Base-by-base conservation (phyloP, 2,329 filamentous ascomycete genomes). In the Neospermospora avenae region DNA sequence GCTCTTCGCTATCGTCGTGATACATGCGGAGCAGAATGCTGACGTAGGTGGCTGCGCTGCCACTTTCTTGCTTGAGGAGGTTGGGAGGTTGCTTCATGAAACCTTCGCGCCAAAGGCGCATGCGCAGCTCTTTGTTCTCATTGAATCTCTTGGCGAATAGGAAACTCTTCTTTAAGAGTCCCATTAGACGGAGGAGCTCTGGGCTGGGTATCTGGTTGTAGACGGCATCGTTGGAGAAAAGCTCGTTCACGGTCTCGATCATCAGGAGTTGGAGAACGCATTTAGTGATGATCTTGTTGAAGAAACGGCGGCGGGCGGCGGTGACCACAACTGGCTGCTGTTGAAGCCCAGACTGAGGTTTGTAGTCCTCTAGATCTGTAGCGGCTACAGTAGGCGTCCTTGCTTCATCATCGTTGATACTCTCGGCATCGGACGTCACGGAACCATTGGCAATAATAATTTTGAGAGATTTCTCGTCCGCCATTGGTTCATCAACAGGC, bases 61-160 rank as follows among this genome's bases (percentile, higher is more conserved):
- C 93, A 63, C 86, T 91, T 77, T 99, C 95, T 74, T 99, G 95
- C 78, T 99, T 99, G 31, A 99, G 83, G 13, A 99, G 81, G 70
- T 99, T 99, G 2, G 95, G 95, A 16, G 95, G 93, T 73, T 99
- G 95, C 77, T 96, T 96, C 95, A 99, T 99, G 81, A 99, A 99
- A 0, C 96, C 95, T 74, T 99, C 95, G 54, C 92, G 84, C 91
- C 96, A 99, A 18, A 99, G 81, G 18, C 91, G 86, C 82, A 96
- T 96, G 48, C 95, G 87, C 39, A 99, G 80, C 67, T 98, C 95
- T 76, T 96, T 96, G 77, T 99, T 93, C 65, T 92, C 91, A 74
- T 99, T 99, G 81, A 99, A 99, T 69, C 89, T 90, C 71, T 96
- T 93, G 46, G 96, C 95, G 68, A 99, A 99, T 61, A 96, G 86